Base-by-base conservation (phyloP, 176 grass and related monocot genomes). In the Miscanthus lutarioriparius region DNA sequence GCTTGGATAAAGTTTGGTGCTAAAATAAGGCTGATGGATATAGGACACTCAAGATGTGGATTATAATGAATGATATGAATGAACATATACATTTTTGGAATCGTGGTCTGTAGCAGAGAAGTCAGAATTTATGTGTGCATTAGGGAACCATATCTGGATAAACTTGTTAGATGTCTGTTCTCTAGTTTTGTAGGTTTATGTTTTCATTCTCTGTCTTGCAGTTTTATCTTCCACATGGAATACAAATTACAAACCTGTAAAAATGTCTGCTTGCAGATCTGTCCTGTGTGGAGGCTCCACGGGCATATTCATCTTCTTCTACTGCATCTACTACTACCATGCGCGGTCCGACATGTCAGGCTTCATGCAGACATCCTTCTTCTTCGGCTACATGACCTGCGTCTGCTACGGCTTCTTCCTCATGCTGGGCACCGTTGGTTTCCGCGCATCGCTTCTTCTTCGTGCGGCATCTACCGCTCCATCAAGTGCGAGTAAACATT, bases 331-430 rank as follows among this genome's bases (percentile, higher is more conserved):
- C 88, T 97, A 97, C 86, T 97, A 97, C 64, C 89, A 88, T 12
- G 95, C 92, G 23, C 89, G 95, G 25, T 97, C 95, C 20, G 92
- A 94, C 74, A 97, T 97, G 95, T 97, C 95, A 35, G 95, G 92
- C 41, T 97, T 97, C 92, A 94, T 97, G 95, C 95, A 97, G 77
- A 97, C 92, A 3, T 94, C 95, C 0, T 97, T 97, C 89, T 97
- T 97, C 92, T 97, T 97, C 37, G 95, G 95, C 58, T 97, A 97
- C 88, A 97, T 97, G 95, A 92, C 95, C 71, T 97, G 95, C 5
- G 85, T 95, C 87, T 97, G 95, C 91, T 97, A 91, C 11, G 91
- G 95, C 2, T 97, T 97, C 85, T 97, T 97, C 88, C 95, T 97
- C 62, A 97, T 95, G 95, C 82, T 97, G 32, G 92, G 95, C 19